These are phyloP conservation scores for Zygosaccharomyces kombuchaensis DNA, from an alignment of 805 yeast species.

Conservation along the genomic window DNA sequence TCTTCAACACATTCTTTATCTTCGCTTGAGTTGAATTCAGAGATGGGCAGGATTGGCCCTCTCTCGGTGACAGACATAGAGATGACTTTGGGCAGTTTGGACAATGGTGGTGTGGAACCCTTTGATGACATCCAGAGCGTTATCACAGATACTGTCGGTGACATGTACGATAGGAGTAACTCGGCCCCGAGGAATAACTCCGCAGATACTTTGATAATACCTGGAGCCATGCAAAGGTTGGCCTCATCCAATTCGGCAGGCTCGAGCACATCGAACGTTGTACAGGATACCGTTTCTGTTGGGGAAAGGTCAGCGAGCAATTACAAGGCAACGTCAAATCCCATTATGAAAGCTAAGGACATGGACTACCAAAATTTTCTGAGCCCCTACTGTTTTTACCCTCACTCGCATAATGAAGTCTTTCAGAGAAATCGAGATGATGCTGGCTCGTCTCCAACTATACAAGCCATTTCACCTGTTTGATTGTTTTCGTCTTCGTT, in stretches of 20 bases:
- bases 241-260: slow-evolving; percentile 8
- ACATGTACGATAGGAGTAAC: slow-evolving; percentile 1
- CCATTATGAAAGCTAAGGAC: slow-evolving; percentile 10
- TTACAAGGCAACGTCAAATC: not conserved
- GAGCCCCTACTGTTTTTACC: slow-evolving; percentile 28
- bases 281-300: not conserved
- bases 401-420: slow-evolving; percentile 9
- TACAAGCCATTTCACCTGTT: not conserved
- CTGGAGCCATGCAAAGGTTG: slow-evolving; percentile 10
- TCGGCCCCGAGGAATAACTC: slow-evolving; percentile 13
- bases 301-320: not conserved
- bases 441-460: slow-evolving; percentile 4
- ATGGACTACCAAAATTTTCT: slow-evolving; percentile 27
- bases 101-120: slow-evolving; percentile 7
- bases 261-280: slow-evolving; percentile 1
- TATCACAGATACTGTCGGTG: slow-evolving; percentile 20
- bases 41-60: slow-evolving; percentile 1
- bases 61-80: slow-evolving; percentile 1
- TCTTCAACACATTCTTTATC: slow-evolving; percentile 11
- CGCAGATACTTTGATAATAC: slow-evolving; percentile 20
- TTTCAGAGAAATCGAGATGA: slow-evolving; percentile 1
- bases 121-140: slow-evolving; percentile 22
- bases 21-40: slow-evolving; percentile 8
- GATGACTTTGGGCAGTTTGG: not conserved
- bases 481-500: not conserved